Base-by-base conservation (phyloP, 805 yeast genomes). In the Pichia californica region DNA sequence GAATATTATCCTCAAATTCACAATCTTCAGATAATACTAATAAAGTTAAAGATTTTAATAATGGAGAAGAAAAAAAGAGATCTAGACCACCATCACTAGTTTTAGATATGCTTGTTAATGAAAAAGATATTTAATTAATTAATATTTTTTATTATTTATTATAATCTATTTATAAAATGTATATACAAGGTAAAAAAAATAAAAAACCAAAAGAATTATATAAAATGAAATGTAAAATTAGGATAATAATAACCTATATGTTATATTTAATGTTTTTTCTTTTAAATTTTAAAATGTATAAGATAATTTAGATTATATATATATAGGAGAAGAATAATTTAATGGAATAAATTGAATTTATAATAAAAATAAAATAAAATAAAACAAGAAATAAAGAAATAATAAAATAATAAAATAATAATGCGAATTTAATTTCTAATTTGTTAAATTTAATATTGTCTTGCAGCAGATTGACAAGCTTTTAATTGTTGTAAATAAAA, bases 401-500 rank as follows among this genome's bases (percentile, higher is more conserved):
- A 23, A 7, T 23, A 23, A 23, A 23, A 7, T 23, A n/a, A n/a
- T n/a, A n/a, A n/a, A n/a, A n/a, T n/a, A n/a, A n/a, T n/a, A n/a
- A n/a, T n/a, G n/a, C n/a, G n/a, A n/a, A n/a, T n/a, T n/a, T n/a
- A n/a, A n/a, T n/a, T n/a, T n/a, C n/a, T n/a, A 23, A 7, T 23
- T 23, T 23, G 9, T 7, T 2, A 7, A 3, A 31, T 11, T 54
- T 79, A 89, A 66, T 85, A 89, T 56, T 77, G 86, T 53, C 81
- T 77, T 43, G 96, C 74, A 56, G 96, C 96, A 67, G 85, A 88
- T 71, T 93, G 97, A 69, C 99, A 93, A 18, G 97, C 94, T 73
- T 86, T 91, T 66, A 93, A 81, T 72, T 91, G 97, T 71, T 93
- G 97, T 69, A 93, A 75, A 70, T 93, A 93, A 78, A 77, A 93